Conservation (phyloP, 345 rosid genomes). For the Syzygium jambos region DNA sequence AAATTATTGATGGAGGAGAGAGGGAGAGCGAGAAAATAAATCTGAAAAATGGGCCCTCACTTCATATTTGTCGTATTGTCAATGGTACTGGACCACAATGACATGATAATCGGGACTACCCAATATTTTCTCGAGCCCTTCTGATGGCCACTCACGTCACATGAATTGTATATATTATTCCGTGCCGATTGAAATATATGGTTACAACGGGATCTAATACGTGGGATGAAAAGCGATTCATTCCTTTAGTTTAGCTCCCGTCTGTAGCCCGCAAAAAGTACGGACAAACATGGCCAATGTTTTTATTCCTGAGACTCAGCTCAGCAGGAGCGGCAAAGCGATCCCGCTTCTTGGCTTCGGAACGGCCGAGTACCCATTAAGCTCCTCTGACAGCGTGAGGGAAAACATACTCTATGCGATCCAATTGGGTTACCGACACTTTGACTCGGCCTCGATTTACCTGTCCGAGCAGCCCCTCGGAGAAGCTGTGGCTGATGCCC, state of each 20-base stretch:
- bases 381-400: neutral
- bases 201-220: neutral
- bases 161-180: neutral
- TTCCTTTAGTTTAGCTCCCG: neutral
- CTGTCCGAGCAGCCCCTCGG: constrained; percentile 8
- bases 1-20: too few relatives aligned
- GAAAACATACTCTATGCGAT: constrained; percentile 6
- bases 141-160: too few relatives aligned
- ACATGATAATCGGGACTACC: too few relatives aligned
- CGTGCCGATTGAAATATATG: neutral
- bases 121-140: too few relatives aligned
- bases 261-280: neutral
- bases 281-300: neutral
- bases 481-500: constrained; percentile 7
- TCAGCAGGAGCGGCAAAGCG: neutral
- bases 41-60: too few relatives aligned
- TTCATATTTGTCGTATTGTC: too few relatives aligned
- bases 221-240: neutral
- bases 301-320: neutral
- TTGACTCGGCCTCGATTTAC: constrained; percentile 6
- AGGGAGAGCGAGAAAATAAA: too few relatives aligned
- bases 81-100: too few relatives aligned
- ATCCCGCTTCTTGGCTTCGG: constrained; percentile 18
- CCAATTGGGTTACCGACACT: constrained; percentile 6
- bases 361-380: constrained; percentile 11